Conservation (phyloP, 805 yeast genomes). For the Saccharomycopsis capsularis region DNA sequence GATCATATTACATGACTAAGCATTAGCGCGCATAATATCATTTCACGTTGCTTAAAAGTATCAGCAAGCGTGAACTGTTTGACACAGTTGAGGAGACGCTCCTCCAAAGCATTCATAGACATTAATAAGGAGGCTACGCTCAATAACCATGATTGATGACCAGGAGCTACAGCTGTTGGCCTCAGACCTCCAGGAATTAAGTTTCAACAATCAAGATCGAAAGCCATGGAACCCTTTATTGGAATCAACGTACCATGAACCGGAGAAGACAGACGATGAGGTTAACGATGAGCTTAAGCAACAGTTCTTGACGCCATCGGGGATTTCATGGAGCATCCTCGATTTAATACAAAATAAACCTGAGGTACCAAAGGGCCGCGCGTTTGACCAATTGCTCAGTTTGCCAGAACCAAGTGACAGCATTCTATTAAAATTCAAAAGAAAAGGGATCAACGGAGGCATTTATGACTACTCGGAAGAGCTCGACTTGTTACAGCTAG, state of each 20-base stretch:
- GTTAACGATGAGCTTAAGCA: constrained; percentile 24
- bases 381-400: constrained; percentile 43
- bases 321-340: constrained; percentile 61
- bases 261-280: constrained; percentile 9
- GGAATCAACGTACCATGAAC: background rate
- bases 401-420: constrained; percentile 59
- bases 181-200: background rate
- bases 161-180: too few relatives aligned
- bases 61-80: too few relatives aligned
- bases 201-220: background rate
- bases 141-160: constrained; percentile 7
- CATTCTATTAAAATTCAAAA: constrained; percentile 57
- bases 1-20: too few relatives aligned
- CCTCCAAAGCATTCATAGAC: too few relatives aligned
- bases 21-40: too few relatives aligned
- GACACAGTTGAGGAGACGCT: too few relatives aligned
- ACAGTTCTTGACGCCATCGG: constrained; percentile 13
- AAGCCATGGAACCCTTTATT: background rate
- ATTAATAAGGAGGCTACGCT: too few relatives aligned
- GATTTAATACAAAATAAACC: constrained; percentile 61
- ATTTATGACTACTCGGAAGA: constrained; percentile 61
- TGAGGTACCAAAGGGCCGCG: constrained; percentile 26
- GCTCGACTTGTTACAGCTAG: constrained; percentile 39
- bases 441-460: constrained; percentile 69
- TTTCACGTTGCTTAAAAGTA: too few relatives aligned